Evolutionary conservation across 306 rosid species (phyloP), one percentile per base, ranked within the genome.

Genomic region (Cucurbita pepo): DNA sequence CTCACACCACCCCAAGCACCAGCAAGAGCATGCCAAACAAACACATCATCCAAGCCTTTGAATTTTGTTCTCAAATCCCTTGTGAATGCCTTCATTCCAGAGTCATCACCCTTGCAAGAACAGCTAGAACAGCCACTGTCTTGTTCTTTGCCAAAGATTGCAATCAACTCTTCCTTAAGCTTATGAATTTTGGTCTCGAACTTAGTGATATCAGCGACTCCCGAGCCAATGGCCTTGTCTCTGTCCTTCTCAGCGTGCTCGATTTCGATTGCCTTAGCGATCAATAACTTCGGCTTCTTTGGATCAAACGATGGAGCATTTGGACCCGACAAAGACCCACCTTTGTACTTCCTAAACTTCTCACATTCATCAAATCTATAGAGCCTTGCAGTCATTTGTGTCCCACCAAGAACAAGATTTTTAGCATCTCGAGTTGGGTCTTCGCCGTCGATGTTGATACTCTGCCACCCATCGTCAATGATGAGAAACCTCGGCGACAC

Each of bases 1-100:
- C 93, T 84, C 58, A 93, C 97, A 56, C 98, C 97, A 75, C 97
- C 98, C 97, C 91, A 93, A 1, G 94, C 90, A 4, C 98, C 98
- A 77, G 90, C 85, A 18, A 90, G 85, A 50, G 98, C 94, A 71
- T 93, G 96, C 96, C 97, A 93, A 45, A 88, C 89, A 66, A 79
- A 93, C 34, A 93, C 84, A 69, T 90, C 96, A 81, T 88, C 97
- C 76, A 90, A 81, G 8, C 90, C 87, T 64, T 88, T 79, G 77
- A 88, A 88, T 44, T 76, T 77, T 18, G 79, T 83, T 81, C 87
- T 87, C 85, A 93, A 87, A 34, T 93, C 98, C 65, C 45, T 83
- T 0, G 89, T 86, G 82, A 87, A 90, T 41, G 91, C 98, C 88
- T 81, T 88, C 88, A 93, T 45, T 56, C 98, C 96, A 15, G 38